These are phyloP conservation scores for Triticum timopheevii DNA, from an alignment of 176 grass and related monocot species.

Conservation along the genomic window DNA sequence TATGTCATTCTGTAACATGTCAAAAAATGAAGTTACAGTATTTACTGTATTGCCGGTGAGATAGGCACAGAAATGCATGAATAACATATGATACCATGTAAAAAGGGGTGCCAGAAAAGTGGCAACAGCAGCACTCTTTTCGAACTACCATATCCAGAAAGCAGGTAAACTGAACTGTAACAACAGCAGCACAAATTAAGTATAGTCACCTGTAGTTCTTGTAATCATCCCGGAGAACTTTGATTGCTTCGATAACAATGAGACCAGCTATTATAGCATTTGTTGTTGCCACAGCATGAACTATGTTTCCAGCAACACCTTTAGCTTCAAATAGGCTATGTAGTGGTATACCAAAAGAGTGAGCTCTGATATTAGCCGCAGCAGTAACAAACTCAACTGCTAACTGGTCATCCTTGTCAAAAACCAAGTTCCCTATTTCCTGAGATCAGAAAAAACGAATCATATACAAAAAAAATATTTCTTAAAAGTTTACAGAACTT, in stretches of 20 bases:
- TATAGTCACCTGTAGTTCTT: slow-evolving; percentile 61
- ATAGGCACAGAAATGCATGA: background rate
- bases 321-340: slow-evolving; percentile 99
- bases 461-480: background rate
- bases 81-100: background rate
- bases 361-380: slow-evolving; percentile 96
- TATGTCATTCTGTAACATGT: slow-evolving; percentile 85
- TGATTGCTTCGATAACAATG: slow-evolving; percentile 97
- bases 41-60: background rate
- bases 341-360: slow-evolving; percentile 86
- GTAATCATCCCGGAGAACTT: slow-evolving; percentile 81
- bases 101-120: background rate
- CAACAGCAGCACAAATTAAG: background rate
- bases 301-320: slow-evolving; percentile 99
- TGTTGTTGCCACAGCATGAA: slow-evolving; percentile 98
- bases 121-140: background rate
- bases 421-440: slow-evolving; percentile 86
- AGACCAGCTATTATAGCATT: slow-evolving; percentile 97
- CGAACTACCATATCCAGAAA: slow-evolving; percentile 22
- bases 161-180: background rate
- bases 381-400: slow-evolving; percentile 94
- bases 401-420: slow-evolving; percentile 98
- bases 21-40: background rate
- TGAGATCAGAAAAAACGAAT: slow-evolving; percentile 24
- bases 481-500: background rate